A percentile compares a stretch with the other conserved stretches of the same genome.
Evolutionary conservation across 352 stramenopile species (phyloP).

Genomic region (Phytophthora agathidicida): DNA sequence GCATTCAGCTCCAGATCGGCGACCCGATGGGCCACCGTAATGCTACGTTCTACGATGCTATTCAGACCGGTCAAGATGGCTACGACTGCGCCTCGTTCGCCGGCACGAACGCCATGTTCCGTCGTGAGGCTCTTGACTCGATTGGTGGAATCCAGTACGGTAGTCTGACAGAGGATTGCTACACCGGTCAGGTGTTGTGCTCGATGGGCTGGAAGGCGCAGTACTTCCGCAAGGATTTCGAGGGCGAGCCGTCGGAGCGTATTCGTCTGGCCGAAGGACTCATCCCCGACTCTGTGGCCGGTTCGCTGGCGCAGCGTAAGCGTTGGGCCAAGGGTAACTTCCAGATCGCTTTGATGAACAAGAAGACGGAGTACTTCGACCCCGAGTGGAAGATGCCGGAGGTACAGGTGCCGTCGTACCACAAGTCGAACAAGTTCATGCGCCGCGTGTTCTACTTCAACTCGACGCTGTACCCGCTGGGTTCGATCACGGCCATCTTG

Average conservation of each 20-base stretch:
- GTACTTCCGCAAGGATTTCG: constrained; percentile 90
- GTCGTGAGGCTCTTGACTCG: constrained; percentile 85
- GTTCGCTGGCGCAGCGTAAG: constrained; percentile 76
- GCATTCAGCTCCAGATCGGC: constrained; percentile 81
- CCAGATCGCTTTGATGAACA: constrained; percentile 86
- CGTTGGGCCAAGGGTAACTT: constrained; percentile 90
- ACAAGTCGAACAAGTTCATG: constrained; percentile 77
- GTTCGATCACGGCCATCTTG: constrained; percentile 78
- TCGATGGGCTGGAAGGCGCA: constrained; percentile 85
- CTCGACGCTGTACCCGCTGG: constrained; percentile 79
- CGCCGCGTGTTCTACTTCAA: constrained; percentile 84
- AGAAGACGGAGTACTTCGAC: constrained; percentile 81
- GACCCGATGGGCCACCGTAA: constrained; percentile 85
- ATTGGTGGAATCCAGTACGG: constrained; percentile 89
- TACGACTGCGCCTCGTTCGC: constrained; percentile 87
- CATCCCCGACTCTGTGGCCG: constrained; percentile 76
- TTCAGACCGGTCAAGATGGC: constrained; percentile 85
- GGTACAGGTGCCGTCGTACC: constrained; percentile 60
- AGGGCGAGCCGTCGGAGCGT: constrained; percentile 74
- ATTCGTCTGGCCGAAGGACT: constrained; percentile 81
- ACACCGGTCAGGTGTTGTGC: constrained; percentile 81
- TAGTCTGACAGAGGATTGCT: constrained; percentile 87
- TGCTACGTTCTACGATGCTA: constrained; percentile 87
- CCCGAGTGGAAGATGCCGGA: constrained; percentile 83
- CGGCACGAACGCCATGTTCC: constrained; percentile 85